Evolutionary conservation across 495 filamentous ascomycete species (phyloP), one percentile per base, ranked within the genome.

Genomic region (Glonium stellatum): DNA sequence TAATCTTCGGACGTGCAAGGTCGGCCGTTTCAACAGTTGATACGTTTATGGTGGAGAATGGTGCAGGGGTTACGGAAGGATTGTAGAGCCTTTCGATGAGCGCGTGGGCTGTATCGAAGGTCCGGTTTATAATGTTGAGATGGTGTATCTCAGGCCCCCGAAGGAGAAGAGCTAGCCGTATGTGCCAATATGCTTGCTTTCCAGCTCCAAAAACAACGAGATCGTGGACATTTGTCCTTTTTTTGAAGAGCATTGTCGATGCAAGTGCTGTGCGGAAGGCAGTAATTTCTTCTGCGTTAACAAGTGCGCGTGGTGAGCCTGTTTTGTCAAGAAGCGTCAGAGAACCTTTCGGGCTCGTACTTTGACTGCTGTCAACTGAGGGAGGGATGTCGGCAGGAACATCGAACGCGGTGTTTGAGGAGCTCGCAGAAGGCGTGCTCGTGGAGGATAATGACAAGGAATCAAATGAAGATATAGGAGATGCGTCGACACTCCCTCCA

Each of bases 191-290:
- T 11, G 93, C 93, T 73, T 96, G 92, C 61, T 85, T 82, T 22
- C 92, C 92, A 12, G 87, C 83, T n/a, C 92, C 93, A 69, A 98
- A 97, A 53, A 95, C 86, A 27, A 85, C 80, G 1, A 96, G 62
- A 11, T 84, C 89, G 63, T 85, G 82, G 31, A 92, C 83, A 49
- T 78, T 74, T 44, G 78, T 73, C 53, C 93, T 87, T 64, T 82
- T 84, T 53, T 78, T 80, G 50, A 97, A 81, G 0, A 95, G 78
- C 69, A 89, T 82, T 21, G 86, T 80, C 1, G 88, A 84, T 0
- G 87, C 85, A 35, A 97, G 80, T 0, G 93, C 92, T 2, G 93
- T 97, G 59, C 93, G 89, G 75, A 96, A 98, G 9, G 90, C 90
- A 1, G 93, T 97, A 13, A 97, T 70, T 58, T 91, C 88, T 69